These are phyloP conservation scores for Scortechinia acanthostroma DNA, from an alignment of 2,329 filamentous ascomycete genomes.

Conservation along the genomic window DNA sequence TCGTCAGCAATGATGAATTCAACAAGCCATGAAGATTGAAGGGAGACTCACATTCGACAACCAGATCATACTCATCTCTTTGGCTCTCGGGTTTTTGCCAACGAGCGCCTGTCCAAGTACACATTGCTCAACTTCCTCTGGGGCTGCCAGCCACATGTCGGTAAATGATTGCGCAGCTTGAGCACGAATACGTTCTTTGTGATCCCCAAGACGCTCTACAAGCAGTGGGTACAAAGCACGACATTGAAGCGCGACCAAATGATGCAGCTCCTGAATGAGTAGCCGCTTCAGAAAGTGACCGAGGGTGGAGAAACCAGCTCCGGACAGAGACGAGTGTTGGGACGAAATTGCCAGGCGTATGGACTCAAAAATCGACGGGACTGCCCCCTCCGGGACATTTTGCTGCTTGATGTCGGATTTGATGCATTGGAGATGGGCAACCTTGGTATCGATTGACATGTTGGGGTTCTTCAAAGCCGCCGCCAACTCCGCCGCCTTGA, in stretches of 20 bases:
- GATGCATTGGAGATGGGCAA: background rate
- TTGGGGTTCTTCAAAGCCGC: background rate
- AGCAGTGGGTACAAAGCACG: constrained; percentile 42
- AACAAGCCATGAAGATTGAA: background rate
- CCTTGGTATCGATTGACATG: background rate
- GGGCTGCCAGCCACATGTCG: constrained; percentile 45
- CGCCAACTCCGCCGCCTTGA: background rate
- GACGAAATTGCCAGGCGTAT: constrained; percentile 46
- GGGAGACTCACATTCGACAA: constrained; percentile 39
- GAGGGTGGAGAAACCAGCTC: constrained; percentile 51
- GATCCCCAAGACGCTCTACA: constrained; percentile 51
- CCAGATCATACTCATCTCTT: constrained; percentile 55
- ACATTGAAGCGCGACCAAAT: constrained; percentile 35
- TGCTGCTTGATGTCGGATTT: constrained; percentile 2
- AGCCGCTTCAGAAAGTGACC: constrained; percentile 55
- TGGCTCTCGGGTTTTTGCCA: constrained; percentile 46
- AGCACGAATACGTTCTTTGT: constrained; percentile 47
- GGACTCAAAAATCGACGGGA: constrained; percentile 42
- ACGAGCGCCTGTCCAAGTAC: constrained; percentile 47
- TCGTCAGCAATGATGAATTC: background rate
- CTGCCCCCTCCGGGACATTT: background rate
- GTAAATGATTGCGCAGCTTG: constrained; percentile 47
- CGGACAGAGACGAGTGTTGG: constrained; percentile 44
- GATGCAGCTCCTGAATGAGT: constrained; percentile 46
- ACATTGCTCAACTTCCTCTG: constrained; percentile 44